phyloP scores from a whole-genome alignment of 2,329 filamentous ascomycete genomes.

The Fusarium sp. region DNA sequence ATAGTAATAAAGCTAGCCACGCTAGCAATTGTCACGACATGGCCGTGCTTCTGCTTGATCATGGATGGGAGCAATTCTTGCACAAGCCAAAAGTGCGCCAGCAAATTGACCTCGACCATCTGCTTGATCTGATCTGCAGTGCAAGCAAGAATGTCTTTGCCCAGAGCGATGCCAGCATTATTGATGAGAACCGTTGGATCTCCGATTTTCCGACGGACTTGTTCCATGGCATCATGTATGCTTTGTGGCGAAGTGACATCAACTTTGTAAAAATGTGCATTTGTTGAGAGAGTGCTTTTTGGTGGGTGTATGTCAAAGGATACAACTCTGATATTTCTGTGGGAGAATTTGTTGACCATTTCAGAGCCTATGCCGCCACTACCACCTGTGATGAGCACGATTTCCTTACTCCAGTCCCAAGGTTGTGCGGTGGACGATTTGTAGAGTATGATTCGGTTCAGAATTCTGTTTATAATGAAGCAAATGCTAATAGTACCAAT shows the following conservation, averaged over 20 bases:
- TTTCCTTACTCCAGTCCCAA: neutral
- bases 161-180: neutral
- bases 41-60: neutral
- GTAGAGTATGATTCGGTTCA: neutral
- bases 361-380: neutral
- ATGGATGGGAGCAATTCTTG: neutral
- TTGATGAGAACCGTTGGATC: neutral
- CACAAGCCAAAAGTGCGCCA: neutral
- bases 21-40: neutral
- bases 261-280: neutral
- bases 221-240: neutral
- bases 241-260: neutral
- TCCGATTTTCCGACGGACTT: neutral
- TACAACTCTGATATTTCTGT: neutral
- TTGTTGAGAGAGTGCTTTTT: accelerated
- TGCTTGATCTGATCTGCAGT: neutral
- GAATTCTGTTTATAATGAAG: neutral
- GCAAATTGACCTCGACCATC: neutral
- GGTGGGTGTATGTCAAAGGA: neutral
- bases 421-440: neutral
- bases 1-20: neutral
- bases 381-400: neutral
- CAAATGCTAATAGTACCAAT: neutral
- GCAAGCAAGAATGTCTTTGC: neutral
- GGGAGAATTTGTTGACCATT: neutral